These are phyloP conservation scores for Neurospora terricola DNA, from an alignment of 495 filamentous ascomycete species.

Conservation along the genomic window DNA sequence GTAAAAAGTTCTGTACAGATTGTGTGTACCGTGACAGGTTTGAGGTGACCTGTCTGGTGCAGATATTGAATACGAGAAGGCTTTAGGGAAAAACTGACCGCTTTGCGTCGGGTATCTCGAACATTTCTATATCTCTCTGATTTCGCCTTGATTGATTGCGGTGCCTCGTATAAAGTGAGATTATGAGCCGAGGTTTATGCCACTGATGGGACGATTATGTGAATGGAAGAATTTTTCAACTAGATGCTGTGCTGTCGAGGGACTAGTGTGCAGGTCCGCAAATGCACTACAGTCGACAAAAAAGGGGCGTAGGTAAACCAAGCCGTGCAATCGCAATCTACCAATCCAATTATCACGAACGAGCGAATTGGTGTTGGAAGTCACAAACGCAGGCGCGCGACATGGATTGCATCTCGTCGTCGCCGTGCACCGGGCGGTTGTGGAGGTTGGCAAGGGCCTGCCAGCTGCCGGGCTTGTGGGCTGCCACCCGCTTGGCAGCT, in stretches of 20 bases:
- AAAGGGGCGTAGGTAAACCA: not conserved
- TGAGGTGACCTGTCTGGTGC: not conserved
- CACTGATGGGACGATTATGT: not conserved
- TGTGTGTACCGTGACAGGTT: not conserved
- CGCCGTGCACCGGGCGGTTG: not conserved
- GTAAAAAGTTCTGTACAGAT: not conserved
- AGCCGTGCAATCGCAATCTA: not conserved
- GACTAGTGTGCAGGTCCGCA: not conserved
- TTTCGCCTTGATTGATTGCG: too few species aligned
- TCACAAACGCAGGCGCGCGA: not conserved
- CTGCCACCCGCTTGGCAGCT: not conserved
- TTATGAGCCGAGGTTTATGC: not conserved
- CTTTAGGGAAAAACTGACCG: constrained; percentile 24
- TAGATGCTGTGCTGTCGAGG: not conserved
- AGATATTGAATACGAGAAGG: not conserved
- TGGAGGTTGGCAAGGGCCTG: not conserved
- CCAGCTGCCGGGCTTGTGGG: not conserved
- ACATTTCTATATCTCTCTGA: constrained; percentile 26
- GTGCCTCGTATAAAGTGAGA: not conserved
- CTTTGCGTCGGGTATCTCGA: constrained; percentile 43
- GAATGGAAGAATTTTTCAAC: not conserved
- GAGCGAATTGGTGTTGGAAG: not conserved
- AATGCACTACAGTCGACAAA: not conserved
- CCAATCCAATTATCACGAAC: not conserved
- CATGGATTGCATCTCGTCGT: not conserved